These are phyloP conservation scores for Miamiensis avidus DNA, from an alignment of 169 alveolate species.

Conservation along the genomic window DNA sequence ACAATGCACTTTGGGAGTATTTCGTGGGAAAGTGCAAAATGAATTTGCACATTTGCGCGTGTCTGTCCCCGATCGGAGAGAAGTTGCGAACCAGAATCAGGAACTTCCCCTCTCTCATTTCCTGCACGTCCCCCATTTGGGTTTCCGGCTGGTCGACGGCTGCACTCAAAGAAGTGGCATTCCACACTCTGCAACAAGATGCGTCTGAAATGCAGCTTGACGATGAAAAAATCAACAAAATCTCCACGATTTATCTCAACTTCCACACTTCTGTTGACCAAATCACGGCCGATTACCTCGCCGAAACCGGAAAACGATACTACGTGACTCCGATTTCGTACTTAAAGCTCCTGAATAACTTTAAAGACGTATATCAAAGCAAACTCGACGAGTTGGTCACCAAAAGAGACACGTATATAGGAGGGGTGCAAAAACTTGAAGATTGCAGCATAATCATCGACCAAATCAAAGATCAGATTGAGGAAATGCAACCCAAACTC, in stretches of 20 bases:
- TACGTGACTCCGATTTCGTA: constrained; percentile 64
- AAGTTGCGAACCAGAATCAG: constrained; percentile 72
- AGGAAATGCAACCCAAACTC: constrained; percentile 57
- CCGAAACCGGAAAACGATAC: constrained; percentile 48
- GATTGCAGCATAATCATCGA: constrained; percentile 54
- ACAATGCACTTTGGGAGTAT: constrained; percentile 60
- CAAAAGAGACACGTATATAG: constrained; percentile 54
- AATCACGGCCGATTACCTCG: constrained; percentile 37
- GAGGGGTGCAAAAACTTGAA: constrained; percentile 68
- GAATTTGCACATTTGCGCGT: constrained; percentile 69
- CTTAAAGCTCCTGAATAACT: constrained; percentile 52
- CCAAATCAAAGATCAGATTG: constrained; percentile 55
- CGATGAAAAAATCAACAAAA: constrained; percentile 39
- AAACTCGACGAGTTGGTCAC: constrained; percentile 42
- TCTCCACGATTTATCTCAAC: constrained; percentile 45
- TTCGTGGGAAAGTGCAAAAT: constrained; percentile 68
- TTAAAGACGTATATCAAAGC: constrained; percentile 29
- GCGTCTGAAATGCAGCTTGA: constrained; percentile 49
- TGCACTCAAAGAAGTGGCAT: constrained; percentile 85
- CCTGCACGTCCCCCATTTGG: constrained; percentile 77
- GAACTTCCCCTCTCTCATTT: constrained; percentile 76
- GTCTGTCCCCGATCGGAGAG: constrained; percentile 81
- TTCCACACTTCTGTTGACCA: constrained; percentile 44
- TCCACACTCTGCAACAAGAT: constrained; percentile 62
- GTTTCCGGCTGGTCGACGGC: constrained; percentile 86